phyloP scores from a whole-genome alignment of 768 basidiomycete genomes.

The Boletellus ananas region DNA sequence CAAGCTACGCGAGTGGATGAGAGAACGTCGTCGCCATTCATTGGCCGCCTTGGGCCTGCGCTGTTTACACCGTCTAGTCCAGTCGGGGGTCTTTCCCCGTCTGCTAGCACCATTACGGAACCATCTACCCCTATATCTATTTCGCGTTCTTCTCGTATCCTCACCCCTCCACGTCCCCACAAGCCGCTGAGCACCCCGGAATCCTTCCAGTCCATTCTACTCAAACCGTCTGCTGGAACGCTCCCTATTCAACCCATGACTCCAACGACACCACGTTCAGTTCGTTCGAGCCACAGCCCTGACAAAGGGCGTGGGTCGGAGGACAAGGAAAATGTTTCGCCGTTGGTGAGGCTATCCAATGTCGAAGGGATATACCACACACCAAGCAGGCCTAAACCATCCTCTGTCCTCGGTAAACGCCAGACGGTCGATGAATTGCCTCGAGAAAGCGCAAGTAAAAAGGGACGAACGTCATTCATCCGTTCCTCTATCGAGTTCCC shows the following conservation, averaged over 20 bases:
- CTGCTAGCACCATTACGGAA: constrained; percentile 4
- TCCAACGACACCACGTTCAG: constrained; percentile 34
- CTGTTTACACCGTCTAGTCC: constrained; percentile 18
- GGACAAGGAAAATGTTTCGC: constrained; percentile 63
- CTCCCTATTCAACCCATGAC: constrained; percentile 25
- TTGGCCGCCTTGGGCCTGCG: constrained; percentile 29
- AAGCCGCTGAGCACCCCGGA: constrained; percentile 32
- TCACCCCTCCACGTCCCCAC: constrained; percentile 37
- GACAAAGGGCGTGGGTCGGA: constrained; percentile 36
- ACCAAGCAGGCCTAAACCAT: constrained; percentile 25
- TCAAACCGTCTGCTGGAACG: constrained; percentile 23
- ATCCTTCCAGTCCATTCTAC: constrained; percentile 30
- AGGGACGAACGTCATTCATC: constrained; percentile 28
- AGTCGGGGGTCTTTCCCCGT: constrained; percentile 1
- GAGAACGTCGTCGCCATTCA: constrained; percentile 15
- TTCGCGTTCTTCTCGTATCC: constrained; percentile 20
- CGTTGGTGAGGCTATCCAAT: constrained; percentile 36
- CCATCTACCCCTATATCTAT: constrained; percentile 27
- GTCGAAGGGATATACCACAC: constrained; percentile 43
- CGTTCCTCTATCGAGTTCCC: constrained; percentile 31
- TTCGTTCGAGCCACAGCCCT: constrained; percentile 27
- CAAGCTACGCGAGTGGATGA: background rate
- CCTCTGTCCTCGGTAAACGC: constrained; percentile 43
- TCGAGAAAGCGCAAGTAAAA: constrained; percentile 24
- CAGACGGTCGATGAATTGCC: constrained; percentile 35